Conservation (phyloP, 2,329 filamentous ascomycete genomes). For the Epichloe elymi region DNA sequence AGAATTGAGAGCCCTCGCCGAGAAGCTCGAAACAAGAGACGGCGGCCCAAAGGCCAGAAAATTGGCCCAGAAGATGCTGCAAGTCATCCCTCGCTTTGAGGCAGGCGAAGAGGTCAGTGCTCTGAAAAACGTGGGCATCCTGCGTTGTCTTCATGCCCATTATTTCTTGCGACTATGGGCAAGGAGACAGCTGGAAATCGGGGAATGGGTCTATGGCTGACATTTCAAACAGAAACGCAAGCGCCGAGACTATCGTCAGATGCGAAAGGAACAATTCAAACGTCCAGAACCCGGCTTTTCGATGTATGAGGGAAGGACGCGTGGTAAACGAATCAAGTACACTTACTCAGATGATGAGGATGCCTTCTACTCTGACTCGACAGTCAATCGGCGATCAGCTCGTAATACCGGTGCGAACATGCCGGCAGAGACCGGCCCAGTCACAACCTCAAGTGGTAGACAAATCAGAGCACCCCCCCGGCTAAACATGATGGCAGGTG, state of each 20-base stretch:
- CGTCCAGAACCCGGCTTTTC: slow-evolving; percentile 83
- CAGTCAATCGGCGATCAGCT: slow-evolving; percentile 48
- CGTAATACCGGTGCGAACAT: slow-evolving; percentile 64
- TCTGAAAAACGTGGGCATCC: background rate
- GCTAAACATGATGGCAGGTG: slow-evolving; percentile 46
- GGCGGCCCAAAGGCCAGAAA: slow-evolving; percentile 69
- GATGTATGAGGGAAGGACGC: slow-evolving; percentile 87
- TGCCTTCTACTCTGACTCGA: slow-evolving; percentile 52
- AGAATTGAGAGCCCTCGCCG: slow-evolving; percentile 61
- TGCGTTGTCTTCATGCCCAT: too few species aligned
- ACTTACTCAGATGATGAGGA: slow-evolving; percentile 87
- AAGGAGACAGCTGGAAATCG: background rate
- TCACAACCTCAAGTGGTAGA: slow-evolving; percentile 74
- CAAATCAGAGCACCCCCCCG: slow-evolving; percentile 60
- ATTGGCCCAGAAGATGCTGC: slow-evolving; percentile 62
- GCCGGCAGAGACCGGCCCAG: slow-evolving; percentile 50
- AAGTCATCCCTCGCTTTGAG: slow-evolving; percentile 80
- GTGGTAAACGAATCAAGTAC: slow-evolving; percentile 92
- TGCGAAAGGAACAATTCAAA: slow-evolving; percentile 75
- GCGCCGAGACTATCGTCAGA: slow-evolving; percentile 79
- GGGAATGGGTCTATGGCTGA: slow-evolving; percentile 6
- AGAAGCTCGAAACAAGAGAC: slow-evolving; percentile 64
- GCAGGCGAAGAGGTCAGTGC: slow-evolving; percentile 69
- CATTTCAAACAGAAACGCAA: slow-evolving; percentile 60
- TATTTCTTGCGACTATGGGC: too few species aligned